A percentile compares a stretch with the other conserved stretches of the same genome.
These are phyloP conservation scores for Lentinula boryana DNA, from an alignment of 768 basidiomycete species.

Conservation along the genomic window DNA sequence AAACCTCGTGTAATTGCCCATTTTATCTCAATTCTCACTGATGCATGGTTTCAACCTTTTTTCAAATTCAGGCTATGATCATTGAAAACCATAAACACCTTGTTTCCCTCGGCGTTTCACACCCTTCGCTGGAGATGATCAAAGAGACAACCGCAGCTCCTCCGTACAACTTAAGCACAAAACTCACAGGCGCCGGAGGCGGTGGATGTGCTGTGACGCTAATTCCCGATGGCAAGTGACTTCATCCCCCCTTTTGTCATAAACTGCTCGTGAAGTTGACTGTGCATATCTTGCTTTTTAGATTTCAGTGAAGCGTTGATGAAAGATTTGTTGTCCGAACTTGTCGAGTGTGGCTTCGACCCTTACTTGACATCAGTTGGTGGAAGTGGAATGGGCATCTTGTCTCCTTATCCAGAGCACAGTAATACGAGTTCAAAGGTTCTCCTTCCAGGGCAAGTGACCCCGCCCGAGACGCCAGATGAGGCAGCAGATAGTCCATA, in stretches of 20 bases:
- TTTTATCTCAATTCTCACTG: not conserved
- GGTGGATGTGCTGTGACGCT: constrained; percentile 98
- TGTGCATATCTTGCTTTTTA: constrained; percentile 22
- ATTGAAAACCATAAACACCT: constrained; percentile 87
- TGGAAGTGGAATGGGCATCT: constrained; percentile 86
- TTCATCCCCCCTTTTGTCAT: not conserved
- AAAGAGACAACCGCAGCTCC: constrained; percentile 56
- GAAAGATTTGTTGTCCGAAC: constrained; percentile 48
- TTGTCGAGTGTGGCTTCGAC: constrained; percentile 62
- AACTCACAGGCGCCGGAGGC: constrained; percentile 95
- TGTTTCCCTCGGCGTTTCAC: constrained; percentile 83
- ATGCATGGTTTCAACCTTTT: not conserved
- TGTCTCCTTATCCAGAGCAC: constrained; percentile 53
- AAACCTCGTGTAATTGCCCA: not conserved
- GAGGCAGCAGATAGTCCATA: constrained; percentile 21
- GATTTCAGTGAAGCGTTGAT: constrained; percentile 65
- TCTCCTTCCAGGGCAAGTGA: constrained; percentile 31
- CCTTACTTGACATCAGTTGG: constrained; percentile 92
- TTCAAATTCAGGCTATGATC: constrained; percentile 65
- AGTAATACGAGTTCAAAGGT: constrained; percentile 16
- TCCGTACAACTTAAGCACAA: constrained; percentile 77
- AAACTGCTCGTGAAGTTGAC: not conserved
- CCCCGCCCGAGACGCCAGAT: constrained; percentile 43
- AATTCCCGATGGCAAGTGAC: constrained; percentile 78
- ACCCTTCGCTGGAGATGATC: constrained; percentile 81